These are phyloP conservation scores for Funneliformis mosseae DNA, from an alignment of 192 early-diverging fungal genomes.

Conservation along the genomic window DNA sequence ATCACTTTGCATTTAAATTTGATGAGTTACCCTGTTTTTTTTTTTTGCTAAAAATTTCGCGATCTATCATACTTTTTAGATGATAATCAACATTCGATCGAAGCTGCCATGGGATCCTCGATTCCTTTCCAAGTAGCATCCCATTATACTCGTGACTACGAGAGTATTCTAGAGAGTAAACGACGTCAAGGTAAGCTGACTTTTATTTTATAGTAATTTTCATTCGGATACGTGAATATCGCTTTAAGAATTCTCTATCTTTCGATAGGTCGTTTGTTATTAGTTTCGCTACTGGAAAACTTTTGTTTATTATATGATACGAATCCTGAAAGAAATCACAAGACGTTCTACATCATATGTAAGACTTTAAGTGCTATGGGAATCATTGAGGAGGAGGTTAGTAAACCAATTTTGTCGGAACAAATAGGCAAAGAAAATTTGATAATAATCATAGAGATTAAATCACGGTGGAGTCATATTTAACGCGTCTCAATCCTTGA, in stretches of 20 bases:
- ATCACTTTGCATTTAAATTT: too few species aligned
- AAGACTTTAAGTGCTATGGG: slow-evolving; percentile 86
- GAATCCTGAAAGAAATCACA: slow-evolving; percentile 78
- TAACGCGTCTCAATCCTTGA: not conserved
- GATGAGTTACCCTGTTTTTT: too few species aligned
- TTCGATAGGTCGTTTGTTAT: slow-evolving; percentile 65
- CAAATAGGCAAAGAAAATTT: not conserved
- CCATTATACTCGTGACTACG: slow-evolving; percentile 29
- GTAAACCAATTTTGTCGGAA: not conserved
- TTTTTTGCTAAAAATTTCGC: not conserved
- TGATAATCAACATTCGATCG: not conserved
- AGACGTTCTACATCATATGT: slow-evolving; percentile 87
- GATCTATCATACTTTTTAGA: not conserved
- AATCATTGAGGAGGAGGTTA: slow-evolving; percentile 68
- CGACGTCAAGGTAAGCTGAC: slow-evolving; percentile 36
- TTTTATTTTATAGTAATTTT: not conserved
- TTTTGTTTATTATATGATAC: slow-evolving; percentile 90
- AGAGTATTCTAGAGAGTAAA: slow-evolving; percentile 42
- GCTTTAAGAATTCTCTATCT: not conserved
- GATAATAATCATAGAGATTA: not conserved
- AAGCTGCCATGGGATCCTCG: not conserved
- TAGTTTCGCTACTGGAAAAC: slow-evolving; percentile 89
- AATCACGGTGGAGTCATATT: not conserved
- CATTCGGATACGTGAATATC: not conserved
- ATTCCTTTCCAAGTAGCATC: not conserved